Base-by-base conservation (phyloP, 1,284 basidiomycete species). In the Marasmius tenuissimus region DNA sequence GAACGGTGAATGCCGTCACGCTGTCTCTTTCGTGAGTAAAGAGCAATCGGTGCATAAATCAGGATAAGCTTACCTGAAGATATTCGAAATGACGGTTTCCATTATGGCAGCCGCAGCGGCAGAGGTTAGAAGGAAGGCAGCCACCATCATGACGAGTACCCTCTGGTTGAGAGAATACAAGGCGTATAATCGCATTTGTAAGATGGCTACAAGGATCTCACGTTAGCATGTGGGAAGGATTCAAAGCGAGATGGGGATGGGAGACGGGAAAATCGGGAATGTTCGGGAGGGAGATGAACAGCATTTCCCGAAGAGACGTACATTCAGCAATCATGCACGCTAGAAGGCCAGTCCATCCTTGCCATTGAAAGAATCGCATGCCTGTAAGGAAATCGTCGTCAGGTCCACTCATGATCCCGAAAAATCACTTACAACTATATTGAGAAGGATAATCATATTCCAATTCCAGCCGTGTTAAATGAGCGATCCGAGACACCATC, bases 101-200 rank as follows among this genome's bases (percentile, higher is more conserved):
- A 86, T 82, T 12, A 87, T 76, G 20, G 73, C 74, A 0, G 79
- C 80, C 1, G 83, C 80, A 0, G 74, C 67, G 0, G 78, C 69
- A 7, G 77, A 72, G 10, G 79, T 73, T 6, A 73, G 53, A 16
- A 83, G 50, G 65, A 81, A 85, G 18, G 71, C 73, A 16, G 67
- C 60, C 8, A 75, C 69, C 80, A 84, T 83, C 18, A 82, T 61
- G 3, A 70, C 70, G 1, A 86, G 75, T 33, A 86, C 69, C 57
- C 75, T 79, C 65, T 79, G 83, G 70, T 85, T 77, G 35, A 83
- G 69, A 61, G 80, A 81, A 69, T 85, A 86, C 59, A 87, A 71
- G 0, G 85, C 85, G 68, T 84, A 86, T n/a, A 87, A 68, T n/a
- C 85, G 81, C 70, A 86, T 81, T 70, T 84, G 85, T 12, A 87